phyloP scores from a whole-genome alignment of 768 basidiomycete genomes.

The Kwoniella dendrophila region DNA sequence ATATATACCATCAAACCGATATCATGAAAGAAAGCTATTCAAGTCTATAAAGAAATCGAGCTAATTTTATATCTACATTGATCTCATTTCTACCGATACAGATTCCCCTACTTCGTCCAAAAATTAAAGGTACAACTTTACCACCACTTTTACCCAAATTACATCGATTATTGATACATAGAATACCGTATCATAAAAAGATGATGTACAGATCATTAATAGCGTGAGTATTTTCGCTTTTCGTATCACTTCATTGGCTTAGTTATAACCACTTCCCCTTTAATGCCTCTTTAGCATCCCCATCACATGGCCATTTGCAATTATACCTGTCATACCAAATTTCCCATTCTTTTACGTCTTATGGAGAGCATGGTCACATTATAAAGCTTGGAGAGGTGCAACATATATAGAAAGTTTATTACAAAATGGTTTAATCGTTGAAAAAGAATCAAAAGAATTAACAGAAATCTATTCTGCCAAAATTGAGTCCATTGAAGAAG shows the following conservation, averaged over 20 bases:
- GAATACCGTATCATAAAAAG: constrained; percentile 52
- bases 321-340: constrained; percentile 57
- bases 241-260: background rate
- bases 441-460: constrained; percentile 39
- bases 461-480: constrained; percentile 40
- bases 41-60: too few relatives aligned
- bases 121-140: constrained; percentile 37
- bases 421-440: constrained; percentile 43
- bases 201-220: constrained; percentile 45
- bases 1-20: too few relatives aligned
- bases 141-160: constrained; percentile 44
- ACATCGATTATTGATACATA: constrained; percentile 39
- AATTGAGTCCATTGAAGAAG: constrained; percentile 12
- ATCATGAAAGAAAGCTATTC: too few relatives aligned
- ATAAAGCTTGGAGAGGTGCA: constrained; percentile 53
- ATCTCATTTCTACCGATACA: constrained; percentile 9
- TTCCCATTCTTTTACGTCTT: constrained; percentile 57
- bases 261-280: constrained; percentile 9
- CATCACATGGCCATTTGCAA: constrained; percentile 54
- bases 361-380: constrained; percentile 57
- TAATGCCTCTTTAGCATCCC: constrained; percentile 35
- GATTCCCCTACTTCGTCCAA: constrained; percentile 48
- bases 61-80: background rate
- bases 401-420: constrained; percentile 51
- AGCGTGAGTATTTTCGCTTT: constrained; percentile 31